Conservation (phyloP, 2,329 filamentous ascomycete species). For the Colletotrichum sp. region DNA sequence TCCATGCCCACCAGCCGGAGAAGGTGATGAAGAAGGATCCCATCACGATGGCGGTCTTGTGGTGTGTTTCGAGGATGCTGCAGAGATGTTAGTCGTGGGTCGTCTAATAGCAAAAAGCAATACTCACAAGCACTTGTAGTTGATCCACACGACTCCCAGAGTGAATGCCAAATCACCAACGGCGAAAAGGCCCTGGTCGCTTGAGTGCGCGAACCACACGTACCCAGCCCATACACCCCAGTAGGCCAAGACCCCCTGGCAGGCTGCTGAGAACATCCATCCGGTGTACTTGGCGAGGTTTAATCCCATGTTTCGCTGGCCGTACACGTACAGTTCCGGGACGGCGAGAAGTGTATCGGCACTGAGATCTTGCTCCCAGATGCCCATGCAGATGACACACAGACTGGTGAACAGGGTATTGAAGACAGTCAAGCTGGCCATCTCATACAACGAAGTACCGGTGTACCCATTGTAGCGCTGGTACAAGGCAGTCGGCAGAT, state of each 20-base stretch:
- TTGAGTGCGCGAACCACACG: conserved; percentile 53
- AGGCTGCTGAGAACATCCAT: conserved; percentile 79
- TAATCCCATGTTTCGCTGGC: conserved; percentile 75
- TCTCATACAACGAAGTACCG: conserved; percentile 89
- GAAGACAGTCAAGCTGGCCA: conserved; percentile 86
- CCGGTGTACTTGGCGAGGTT: conserved; percentile 75
- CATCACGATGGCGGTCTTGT: conserved; percentile 71
- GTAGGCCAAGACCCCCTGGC: conserved; percentile 76
- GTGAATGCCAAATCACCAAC: conserved; percentile 77
- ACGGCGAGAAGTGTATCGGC: conserved; percentile 89
- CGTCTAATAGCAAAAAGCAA: background rate
- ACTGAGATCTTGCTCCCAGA: conserved; percentile 88
- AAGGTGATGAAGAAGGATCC: conserved; percentile 63
- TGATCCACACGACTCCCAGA: conserved; percentile 73
- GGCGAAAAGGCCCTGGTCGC: conserved; percentile 75
- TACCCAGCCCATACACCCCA: conserved; percentile 65
- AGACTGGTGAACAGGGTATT: conserved; percentile 94
- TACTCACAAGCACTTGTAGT: conserved; percentile 75
- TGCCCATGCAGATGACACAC: conserved; percentile 85
- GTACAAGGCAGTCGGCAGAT: conserved; percentile 83
- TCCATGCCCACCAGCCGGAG: conserved; percentile 75
- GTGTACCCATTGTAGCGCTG: conserved; percentile 87
- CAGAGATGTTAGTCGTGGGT: conserved; percentile 23
- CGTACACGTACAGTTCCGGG: conserved; percentile 87
- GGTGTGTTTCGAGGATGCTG: conserved; percentile 77